Evolutionary conservation across 2,329 filamentous ascomycete genomes (phyloP), one percentile per base, ranked within the genome.

Genomic region (Basipetospora chlamydospora): DNA sequence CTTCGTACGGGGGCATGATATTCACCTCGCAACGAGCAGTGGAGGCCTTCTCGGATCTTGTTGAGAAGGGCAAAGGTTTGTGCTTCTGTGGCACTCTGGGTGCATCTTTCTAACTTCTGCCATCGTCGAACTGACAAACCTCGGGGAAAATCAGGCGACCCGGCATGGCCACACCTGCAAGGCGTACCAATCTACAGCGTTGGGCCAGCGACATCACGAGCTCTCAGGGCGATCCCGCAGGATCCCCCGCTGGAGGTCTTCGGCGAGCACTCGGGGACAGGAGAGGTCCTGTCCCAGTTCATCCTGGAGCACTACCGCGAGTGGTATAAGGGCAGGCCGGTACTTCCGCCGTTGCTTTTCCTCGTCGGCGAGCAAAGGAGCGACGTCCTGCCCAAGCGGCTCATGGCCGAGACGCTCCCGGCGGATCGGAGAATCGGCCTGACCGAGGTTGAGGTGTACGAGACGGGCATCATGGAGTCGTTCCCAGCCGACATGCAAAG

Each of bases 341-440:
- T 45, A 11, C 73, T 74, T 47, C 75, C 73, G 1, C 70, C 80
- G 0, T 55, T 96, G 5, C 60, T 96, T 1, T 98, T 96, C 54
- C 69, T 92, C 11, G 86, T 93, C 0, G 90, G 90, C 15, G 88
- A 95, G 52, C 82, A 87, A 52, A 72, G 86, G 38, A 66, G 90
- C 30, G 90, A 96, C 53, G 75, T 94, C 44, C 94, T 98, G 43
- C 87, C 90, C 2, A 82, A 72, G 47, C 84, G 73, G 2, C 61
- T 96, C 26, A 81, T 77, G 64, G 67, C 71, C 26, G 50, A 61
- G 0, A 47, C 51, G 0, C 57, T 86, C 7, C 55, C 67, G 0
- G 43, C 51, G 0, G 50, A 61, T 11, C 55, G 57, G 36, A 63
- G 70, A 33, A 80, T 90, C 16, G 56, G 55, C 6, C 80, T 96